phyloP scores from a whole-genome alignment of 805 yeast genomes.

The Torulaspora quercuum region DNA sequence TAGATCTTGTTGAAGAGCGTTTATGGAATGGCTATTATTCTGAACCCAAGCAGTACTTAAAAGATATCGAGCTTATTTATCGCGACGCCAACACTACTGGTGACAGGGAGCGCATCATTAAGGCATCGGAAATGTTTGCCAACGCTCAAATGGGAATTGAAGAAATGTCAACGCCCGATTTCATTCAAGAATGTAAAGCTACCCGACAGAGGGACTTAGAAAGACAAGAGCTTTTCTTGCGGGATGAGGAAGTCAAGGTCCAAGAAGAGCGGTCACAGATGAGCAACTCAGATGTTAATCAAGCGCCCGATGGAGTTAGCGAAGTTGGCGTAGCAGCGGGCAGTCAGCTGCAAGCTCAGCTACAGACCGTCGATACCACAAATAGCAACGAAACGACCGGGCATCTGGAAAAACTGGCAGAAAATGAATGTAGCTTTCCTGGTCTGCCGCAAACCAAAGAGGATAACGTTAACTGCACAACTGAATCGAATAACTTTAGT shows the following conservation, averaged over 20 bases:
- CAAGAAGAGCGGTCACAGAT: slow-evolving; percentile 8
- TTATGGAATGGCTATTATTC: slow-evolving; percentile 95
- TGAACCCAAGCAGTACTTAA: slow-evolving; percentile 85
- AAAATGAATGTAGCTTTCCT: too few species aligned
- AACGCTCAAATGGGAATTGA: slow-evolving; percentile 95
- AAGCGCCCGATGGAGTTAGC: slow-evolving; percentile 17
- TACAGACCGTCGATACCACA: slow-evolving; percentile 5
- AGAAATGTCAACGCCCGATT: slow-evolving; percentile 72
- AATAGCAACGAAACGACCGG: too few species aligned
- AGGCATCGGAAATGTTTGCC: slow-evolving; percentile 92
- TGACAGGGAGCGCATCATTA: slow-evolving; percentile 76
- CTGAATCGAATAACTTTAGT: too few species aligned
- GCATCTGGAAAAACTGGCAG: too few species aligned
- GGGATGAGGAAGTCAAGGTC: slow-evolving; percentile 36
- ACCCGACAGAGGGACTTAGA: slow-evolving; percentile 62
- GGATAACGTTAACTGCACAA: neutral
- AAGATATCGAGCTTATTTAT: slow-evolving; percentile 80
- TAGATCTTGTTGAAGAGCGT: slow-evolving; percentile 90
- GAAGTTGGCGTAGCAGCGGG: slow-evolving; percentile 28
- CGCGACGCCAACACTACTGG: slow-evolving; percentile 68
- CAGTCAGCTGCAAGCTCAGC: slow-evolving; percentile 27
- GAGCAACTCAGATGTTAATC: slow-evolving; percentile 4
- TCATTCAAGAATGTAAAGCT: slow-evolving; percentile 71
- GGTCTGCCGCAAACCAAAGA: too few species aligned
- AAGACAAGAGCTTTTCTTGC: slow-evolving; percentile 42